Base-by-base conservation (phyloP, 176 grass and related monocot genomes). In the Thinopyrum elongatum region DNA sequence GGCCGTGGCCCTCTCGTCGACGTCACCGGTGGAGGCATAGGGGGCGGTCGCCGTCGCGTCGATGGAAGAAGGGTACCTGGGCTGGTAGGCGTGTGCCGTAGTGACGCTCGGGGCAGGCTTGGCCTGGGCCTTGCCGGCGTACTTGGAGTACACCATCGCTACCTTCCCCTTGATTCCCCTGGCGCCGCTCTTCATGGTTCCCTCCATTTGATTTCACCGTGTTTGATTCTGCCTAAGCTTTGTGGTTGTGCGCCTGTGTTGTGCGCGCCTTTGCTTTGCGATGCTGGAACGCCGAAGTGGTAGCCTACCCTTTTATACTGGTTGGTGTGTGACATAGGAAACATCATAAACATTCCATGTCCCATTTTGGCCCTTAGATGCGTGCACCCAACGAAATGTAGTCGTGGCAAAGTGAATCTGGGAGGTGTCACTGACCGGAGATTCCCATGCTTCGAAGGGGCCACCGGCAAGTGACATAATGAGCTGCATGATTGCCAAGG, bases 1-100 rank as follows among this genome's bases (percentile, higher is more conserved):
- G 69, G 85, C 88, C 14, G 82, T 35, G 11, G 92, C 92, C 80
- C 67, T 93, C 86, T 88, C 49, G n/a, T 93, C 79, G 13, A 93
- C 34, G 27, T 88, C 22, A 6, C 36, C 51, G 2, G 33, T 53
- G 49, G 3, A 0, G 16, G 49, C n/a, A 4, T 27, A 61, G 67
- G 69, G 7, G 23, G 5, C 17, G 10, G 12, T 58, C 30, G 64
- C 25, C 27, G 42, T 73, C 15, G 63, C 76, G 17, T 63, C 87
- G 3, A 65, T 27, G 23, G 84, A 5, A 71, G 91, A 21, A 81
- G 81, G 8, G 34, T 33, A 57, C 67, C 61, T 41, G 23, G 58
- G 77, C 80, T 87, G 80, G 42, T 88, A 86, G 42, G 83, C 59
- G 34, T 84, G 67, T 13, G 72, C 25, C 0, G 59, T 60, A 2